phyloP scores from a whole-genome alignment of 441 rosid genomes.

The California macrophylla region DNA sequence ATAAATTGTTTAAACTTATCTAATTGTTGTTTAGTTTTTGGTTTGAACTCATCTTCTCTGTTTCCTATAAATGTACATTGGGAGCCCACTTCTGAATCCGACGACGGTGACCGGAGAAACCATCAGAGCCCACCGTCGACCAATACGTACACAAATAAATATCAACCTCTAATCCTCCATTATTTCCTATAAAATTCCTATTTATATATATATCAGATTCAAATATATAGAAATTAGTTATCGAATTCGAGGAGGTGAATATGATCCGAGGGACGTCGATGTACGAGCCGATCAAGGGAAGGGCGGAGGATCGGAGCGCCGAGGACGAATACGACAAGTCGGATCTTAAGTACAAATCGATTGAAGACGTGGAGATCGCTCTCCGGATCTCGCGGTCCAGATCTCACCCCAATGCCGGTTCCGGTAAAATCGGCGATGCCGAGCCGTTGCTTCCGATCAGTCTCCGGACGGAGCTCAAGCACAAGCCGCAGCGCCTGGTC shows the following conservation, averaged over 20 bases:
- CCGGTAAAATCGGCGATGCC: slow-evolving; percentile 11
- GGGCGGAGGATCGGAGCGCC: not conserved
- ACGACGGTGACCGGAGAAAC: not conserved
- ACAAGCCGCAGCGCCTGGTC: slow-evolving; percentile 35
- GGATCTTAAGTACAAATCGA: slow-evolving; percentile 12
- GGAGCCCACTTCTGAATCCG: not conserved
- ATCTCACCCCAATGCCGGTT: not conserved
- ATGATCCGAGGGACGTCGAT: slow-evolving; percentile 16
- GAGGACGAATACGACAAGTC: slow-evolving; percentile 3
- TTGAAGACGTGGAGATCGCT: slow-evolving; percentile 29
- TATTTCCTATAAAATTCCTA: not conserved
- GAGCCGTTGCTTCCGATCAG: slow-evolving; percentile 9
- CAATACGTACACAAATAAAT: not conserved
- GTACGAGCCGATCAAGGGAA: slow-evolving; percentile 30
- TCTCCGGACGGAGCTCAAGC: not conserved
- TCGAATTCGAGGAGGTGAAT: not conserved
- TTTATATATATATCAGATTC: no score
- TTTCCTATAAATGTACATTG: not conserved
- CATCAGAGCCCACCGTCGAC: not conserved
- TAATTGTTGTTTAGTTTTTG: not conserved
- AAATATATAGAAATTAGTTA: not conserved
- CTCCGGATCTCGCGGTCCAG: slow-evolving; percentile 27
- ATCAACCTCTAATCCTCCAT: not conserved
- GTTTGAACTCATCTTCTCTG: not conserved
- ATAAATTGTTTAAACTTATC: no score